These are phyloP conservation scores for Polyporus tsugae DNA, from an alignment of 1,284 basidiomycete species.

Conservation along the genomic window DNA sequence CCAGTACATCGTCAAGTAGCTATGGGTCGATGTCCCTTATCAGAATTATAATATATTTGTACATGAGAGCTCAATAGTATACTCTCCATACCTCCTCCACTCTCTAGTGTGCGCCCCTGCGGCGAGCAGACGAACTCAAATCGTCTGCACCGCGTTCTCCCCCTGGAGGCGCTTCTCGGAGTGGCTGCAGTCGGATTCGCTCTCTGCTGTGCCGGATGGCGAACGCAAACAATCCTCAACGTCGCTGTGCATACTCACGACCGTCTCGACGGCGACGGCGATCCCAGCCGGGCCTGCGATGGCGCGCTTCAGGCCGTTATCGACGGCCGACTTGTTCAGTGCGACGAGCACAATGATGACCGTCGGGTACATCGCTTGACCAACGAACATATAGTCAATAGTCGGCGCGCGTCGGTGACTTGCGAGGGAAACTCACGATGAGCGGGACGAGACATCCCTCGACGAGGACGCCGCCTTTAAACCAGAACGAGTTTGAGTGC, in stretches of 20 bases:
- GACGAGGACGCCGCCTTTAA: neutral
- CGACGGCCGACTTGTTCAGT: neutral
- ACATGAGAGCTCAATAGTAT: too few relatives aligned
- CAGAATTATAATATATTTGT: too few relatives aligned
- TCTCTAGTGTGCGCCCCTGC: too few relatives aligned
- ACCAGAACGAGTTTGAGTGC: neutral
- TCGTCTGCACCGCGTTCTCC: too few relatives aligned
- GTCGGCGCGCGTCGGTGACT: too few relatives aligned
- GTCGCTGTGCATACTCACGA: neutral
- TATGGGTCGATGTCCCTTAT: too few relatives aligned
- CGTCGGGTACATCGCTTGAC: neutral
- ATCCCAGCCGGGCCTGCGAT: neutral
- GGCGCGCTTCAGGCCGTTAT: neutral
- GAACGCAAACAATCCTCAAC: neutral
- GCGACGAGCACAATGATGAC: slow-evolving; percentile 1
- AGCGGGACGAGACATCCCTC: neutral
- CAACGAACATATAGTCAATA: too few relatives aligned
- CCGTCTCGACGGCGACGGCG: neutral
- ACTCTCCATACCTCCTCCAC: too few relatives aligned
- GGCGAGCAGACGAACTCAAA: too few relatives aligned
- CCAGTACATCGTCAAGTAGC: too few relatives aligned
- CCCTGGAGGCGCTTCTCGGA: neutral
- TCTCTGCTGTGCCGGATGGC: neutral
- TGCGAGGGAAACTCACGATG: slow-evolving; percentile 1
- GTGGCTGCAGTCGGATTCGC: neutral